Conservation (phyloP, 2,329 filamentous ascomycete genomes). For the Xylaria multiplex region DNA sequence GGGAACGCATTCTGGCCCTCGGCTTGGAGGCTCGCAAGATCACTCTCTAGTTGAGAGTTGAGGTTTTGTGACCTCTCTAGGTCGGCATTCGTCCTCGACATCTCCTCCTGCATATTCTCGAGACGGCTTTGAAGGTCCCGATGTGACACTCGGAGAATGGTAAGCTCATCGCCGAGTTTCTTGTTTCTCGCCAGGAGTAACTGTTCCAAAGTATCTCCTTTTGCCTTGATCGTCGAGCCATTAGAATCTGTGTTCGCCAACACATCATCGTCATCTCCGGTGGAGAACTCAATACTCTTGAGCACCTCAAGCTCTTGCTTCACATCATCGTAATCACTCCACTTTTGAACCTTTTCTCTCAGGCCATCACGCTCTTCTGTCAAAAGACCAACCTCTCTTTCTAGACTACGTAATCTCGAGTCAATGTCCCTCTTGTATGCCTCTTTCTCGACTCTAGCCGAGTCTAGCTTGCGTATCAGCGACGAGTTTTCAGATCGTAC, state of each 20-base stretch:
- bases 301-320: slow-evolving; percentile 96
- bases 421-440: slow-evolving; percentile 81
- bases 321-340: slow-evolving; percentile 94
- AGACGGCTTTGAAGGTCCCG: slow-evolving; percentile 87
- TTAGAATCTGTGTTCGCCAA: slow-evolving; percentile 58
- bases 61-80: slow-evolving; percentile 85
- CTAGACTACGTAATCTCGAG: slow-evolving; percentile 77
- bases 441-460: slow-evolving; percentile 83
- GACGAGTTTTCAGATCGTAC: slow-evolving; percentile 94
- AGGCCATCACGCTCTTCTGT: slow-evolving; percentile 84
- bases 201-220: slow-evolving; percentile 87
- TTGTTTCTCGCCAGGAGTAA: slow-evolving; percentile 93
- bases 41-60: slow-evolving; percentile 89
- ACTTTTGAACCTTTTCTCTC: slow-evolving; percentile 84
- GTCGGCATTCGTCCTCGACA: slow-evolving; percentile 84
- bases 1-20: slow-evolving; percentile 86
- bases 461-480: slow-evolving; percentile 87
- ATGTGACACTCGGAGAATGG: slow-evolving; percentile 90
- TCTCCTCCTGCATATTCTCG: slow-evolving; percentile 82
- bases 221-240: slow-evolving; percentile 63
- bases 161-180: slow-evolving; percentile 93
- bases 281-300: slow-evolving; percentile 97
- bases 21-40: slow-evolving; percentile 86
- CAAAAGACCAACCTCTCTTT: slow-evolving; percentile 78
- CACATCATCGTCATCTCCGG: slow-evolving; percentile 81